phyloP scores from a whole-genome alignment of 805 yeast genomes.

The Candida pseudoglaebosa region DNA sequence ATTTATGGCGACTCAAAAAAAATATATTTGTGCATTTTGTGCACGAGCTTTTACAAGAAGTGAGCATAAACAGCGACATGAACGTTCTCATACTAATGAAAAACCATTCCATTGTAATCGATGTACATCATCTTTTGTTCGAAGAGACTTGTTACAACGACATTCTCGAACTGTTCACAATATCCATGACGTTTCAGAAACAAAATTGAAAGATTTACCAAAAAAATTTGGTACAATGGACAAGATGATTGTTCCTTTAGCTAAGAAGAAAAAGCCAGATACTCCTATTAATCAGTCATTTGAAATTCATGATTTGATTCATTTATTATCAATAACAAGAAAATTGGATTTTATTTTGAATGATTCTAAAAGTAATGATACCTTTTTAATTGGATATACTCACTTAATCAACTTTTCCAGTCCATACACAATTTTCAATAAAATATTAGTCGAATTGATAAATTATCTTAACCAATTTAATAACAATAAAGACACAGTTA shows the following conservation, averaged over 20 bases:
- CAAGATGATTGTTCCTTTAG: too few species aligned
- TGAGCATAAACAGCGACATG: slow-evolving; percentile 76
- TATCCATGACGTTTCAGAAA: slow-evolving; percentile 10
- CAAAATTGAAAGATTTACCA: neutral
- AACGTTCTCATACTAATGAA: slow-evolving; percentile 74
- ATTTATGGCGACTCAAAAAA: slow-evolving; percentile 48
- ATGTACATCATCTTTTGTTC: slow-evolving; percentile 69
- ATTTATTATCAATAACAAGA: slow-evolving; percentile 25
- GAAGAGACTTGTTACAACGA: slow-evolving; percentile 72
- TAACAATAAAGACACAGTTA: slow-evolving; percentile 8
- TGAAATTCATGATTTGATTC: slow-evolving; percentile 19
- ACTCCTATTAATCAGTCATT: neutral
- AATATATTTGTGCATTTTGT: slow-evolving; percentile 75
- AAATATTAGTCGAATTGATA: slow-evolving; percentile 18
- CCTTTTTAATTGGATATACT: slow-evolving; percentile 31
- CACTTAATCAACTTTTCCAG: slow-evolving; percentile 13
- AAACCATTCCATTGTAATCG: slow-evolving; percentile 73
- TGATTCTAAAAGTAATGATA: slow-evolving; percentile 18
- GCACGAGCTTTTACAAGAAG: slow-evolving; percentile 77
- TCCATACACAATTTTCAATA: slow-evolving; percentile 16
- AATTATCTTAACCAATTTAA: slow-evolving; percentile 15
- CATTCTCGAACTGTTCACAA: slow-evolving; percentile 77
- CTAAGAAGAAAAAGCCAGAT: neutral
- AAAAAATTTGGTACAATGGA: neutral
- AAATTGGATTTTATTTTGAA: slow-evolving; percentile 17